Conservation (phyloP, 345 rosid genomes). For the Crucihimalaya himalaica region DNA sequence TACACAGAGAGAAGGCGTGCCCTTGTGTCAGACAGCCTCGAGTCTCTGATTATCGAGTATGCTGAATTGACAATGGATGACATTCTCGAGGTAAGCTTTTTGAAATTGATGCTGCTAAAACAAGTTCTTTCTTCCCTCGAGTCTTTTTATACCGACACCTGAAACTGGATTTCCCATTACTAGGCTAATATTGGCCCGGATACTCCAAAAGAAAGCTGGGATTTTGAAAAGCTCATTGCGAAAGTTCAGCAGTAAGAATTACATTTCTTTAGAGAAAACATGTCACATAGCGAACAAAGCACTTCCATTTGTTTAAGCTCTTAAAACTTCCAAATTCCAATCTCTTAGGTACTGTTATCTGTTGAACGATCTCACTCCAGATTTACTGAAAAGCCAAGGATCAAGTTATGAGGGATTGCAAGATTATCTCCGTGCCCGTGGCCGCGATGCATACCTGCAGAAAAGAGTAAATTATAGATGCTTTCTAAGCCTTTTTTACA, state of each 20-base stretch:
- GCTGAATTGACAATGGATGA: slow-evolving; percentile 98
- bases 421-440: slow-evolving; percentile 75
- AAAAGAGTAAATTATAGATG: slow-evolving; percentile 59
- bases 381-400: slow-evolving; percentile 63
- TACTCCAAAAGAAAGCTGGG: slow-evolving; percentile 78
- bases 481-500: not conserved
- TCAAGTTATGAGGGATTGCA: slow-evolving; percentile 71
- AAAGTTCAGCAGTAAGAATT: slow-evolving; percentile 83
- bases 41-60: slow-evolving; percentile 84
- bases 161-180: slow-evolving; percentile 14
- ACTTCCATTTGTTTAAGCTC: not conserved
- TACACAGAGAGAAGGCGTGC: slow-evolving; percentile 96
- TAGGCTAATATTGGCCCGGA: slow-evolving; percentile 90
- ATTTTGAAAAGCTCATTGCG: slow-evolving; percentile 84
- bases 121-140: not conserved
- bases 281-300: not conserved
- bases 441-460: slow-evolving; percentile 87
- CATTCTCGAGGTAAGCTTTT: slow-evolving; percentile 73
- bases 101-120: not conserved
- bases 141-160: not conserved
- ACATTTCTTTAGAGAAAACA: not conserved
- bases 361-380: slow-evolving; percentile 77
- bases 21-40: slow-evolving; percentile 79
- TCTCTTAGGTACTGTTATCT: slow-evolving; percentile 82
- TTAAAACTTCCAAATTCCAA: slow-evolving; percentile 6